Conservation (phyloP, 2,329 filamentous ascomycete species). For the Talaromyces rugulosus region DNA sequence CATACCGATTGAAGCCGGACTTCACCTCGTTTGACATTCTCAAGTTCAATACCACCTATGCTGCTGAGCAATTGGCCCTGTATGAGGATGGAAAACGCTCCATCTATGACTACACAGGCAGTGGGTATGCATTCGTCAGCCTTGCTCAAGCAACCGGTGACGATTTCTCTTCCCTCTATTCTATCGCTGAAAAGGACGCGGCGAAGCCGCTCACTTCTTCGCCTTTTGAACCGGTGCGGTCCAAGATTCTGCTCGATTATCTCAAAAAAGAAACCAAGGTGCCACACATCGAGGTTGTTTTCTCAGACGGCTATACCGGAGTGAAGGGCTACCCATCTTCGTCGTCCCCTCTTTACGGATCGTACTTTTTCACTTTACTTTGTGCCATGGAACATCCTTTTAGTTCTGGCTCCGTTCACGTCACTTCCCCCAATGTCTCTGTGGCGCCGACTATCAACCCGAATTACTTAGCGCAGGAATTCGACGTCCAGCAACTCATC, state of each 20-base stretch:
- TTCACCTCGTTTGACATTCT: not conserved
- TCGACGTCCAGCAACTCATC: not conserved
- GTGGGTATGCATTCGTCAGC: not conserved
- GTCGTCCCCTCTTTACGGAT: not conserved
- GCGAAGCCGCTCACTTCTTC: not conserved
- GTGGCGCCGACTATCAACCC: not conserved
- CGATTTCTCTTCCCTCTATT: not conserved
- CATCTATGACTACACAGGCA: not conserved
- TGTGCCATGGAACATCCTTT: not conserved
- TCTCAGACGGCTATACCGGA: not conserved
- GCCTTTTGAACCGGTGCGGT: not conserved
- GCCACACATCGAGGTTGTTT: not conserved
- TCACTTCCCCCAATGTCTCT: not conserved
- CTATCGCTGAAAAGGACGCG: not conserved
- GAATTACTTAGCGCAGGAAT: not conserved
- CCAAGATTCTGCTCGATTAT: not conserved
- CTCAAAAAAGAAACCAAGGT: not conserved
- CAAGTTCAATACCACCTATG: not conserved
- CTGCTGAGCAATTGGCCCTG: not conserved
- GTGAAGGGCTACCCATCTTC: not conserved
- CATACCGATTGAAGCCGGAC: not conserved
- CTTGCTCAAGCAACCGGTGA: not conserved
- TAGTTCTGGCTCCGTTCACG: not conserved
- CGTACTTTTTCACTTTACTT: not conserved
- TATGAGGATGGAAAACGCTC: not conserved